phyloP scores from a whole-genome alignment of 768 basidiomycete species.

The Suillus variegatus region DNA sequence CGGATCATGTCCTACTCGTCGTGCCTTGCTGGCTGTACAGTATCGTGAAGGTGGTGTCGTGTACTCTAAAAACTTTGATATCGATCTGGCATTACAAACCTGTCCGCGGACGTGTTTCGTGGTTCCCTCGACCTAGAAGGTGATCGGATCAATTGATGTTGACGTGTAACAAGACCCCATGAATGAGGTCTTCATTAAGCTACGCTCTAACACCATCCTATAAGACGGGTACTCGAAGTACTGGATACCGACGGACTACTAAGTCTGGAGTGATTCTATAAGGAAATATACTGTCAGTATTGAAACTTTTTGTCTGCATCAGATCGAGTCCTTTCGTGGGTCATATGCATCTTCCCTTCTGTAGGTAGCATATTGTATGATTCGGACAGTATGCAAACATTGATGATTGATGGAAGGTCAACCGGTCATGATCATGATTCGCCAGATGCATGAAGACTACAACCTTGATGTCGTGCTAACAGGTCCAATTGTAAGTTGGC shows the following conservation, averaged over 20 bases:
- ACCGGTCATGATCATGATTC: not conserved
- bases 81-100: not conserved
- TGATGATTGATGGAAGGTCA: not conserved
- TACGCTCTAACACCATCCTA: not conserved
- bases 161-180: not conserved
- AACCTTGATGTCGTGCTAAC: slow-evolving; percentile 11
- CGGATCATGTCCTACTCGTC: not conserved
- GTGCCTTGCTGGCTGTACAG: not conserved
- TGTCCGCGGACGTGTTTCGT: not conserved
- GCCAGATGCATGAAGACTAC: not conserved
- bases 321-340: not conserved
- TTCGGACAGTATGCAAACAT: not conserved
- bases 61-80: not conserved
- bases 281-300: not conserved
- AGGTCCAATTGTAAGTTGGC: slow-evolving; percentile 29
- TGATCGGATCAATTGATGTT: not conserved
- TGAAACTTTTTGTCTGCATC: not conserved
- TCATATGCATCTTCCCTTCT: not conserved
- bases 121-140: not conserved
- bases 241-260: not conserved
- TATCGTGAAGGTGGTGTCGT: not conserved
- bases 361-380: not conserved
- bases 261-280: not conserved
- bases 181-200: not conserved
- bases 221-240: not conserved